Conservation (phyloP, 106 monocot genomes). For the Narthecium ossifragum region DNA sequence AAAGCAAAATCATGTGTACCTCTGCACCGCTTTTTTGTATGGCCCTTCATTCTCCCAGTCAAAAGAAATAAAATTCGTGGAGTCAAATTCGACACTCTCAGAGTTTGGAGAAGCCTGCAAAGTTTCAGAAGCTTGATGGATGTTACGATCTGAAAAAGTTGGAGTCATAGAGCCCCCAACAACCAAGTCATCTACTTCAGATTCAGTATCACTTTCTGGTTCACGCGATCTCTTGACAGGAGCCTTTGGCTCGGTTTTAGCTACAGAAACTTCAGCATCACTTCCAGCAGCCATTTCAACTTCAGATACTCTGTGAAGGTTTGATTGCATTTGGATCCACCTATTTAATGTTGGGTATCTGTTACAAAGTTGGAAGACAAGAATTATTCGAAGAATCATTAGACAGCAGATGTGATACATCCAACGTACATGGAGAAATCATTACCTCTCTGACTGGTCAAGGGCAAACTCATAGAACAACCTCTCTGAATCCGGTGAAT, state of each 20-base stretch:
- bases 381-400: not conserved
- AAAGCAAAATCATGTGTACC: constrained; percentile 27
- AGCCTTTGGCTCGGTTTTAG: constrained; percentile 39
- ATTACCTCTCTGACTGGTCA: constrained; percentile 89
- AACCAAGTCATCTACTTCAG: constrained; percentile 54
- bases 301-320: constrained; percentile 86
- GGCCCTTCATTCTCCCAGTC: constrained; percentile 93
- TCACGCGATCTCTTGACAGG: constrained; percentile 59
- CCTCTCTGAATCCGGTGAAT: constrained; percentile 62
- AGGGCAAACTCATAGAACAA: constrained; percentile 90
- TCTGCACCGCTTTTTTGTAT: constrained; percentile 76
- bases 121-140: constrained; percentile 17
- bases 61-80: constrained; percentile 63
- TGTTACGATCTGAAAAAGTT: constrained; percentile 18
- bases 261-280: constrained; percentile 18
- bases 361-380: constrained; percentile 8
- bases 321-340: constrained; percentile 99
- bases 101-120: constrained; percentile 25
- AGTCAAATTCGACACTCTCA: constrained; percentile 27
- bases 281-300: constrained; percentile 39
- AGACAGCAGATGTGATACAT: not conserved
- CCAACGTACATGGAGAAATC: not conserved
- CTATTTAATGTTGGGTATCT: constrained; percentile 94
- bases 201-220: constrained; percentile 72
- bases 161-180: constrained; percentile 23